Base-by-base conservation (phyloP, 176 grass and related monocot genomes). In the Raddia distichophylla region DNA sequence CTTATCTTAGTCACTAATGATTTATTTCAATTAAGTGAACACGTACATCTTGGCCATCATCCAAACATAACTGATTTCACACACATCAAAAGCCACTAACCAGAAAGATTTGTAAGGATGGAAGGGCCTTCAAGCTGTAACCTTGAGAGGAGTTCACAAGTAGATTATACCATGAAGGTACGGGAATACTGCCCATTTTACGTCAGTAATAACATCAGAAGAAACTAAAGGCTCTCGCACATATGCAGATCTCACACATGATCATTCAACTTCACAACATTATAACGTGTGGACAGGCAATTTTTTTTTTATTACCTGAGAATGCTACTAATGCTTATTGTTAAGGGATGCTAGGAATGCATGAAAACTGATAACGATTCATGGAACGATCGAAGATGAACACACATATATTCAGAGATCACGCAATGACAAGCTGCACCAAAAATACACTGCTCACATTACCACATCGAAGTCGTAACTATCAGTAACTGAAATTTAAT, bases 131-230 rank as follows among this genome's bases (percentile, higher is more conserved):
- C 48, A 63, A 53, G 71, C 60, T 80, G 9, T 63, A 47, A 71
- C 27, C 14, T 34, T 3, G 22, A 13, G 12, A 70, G 18, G 32
- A 74, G 59, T 52, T 12, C 17, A 74, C 42, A 79, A 73, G 8
- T 75, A 84, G 14, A 69, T 46, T 57, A 75, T 64, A 4, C 53
- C 48, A 34, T 89, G 47, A 76, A 70, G 14, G 71, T 89, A 63
- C 20, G 37, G 63, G 76, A 47, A 13, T 53, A 75, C 3, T 85
- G 48, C 47, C 55, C 6, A 37, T 77, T 59, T 67, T 76, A 74
- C 54, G 63, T 75, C 71, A 75, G 69, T 84, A 54, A 44, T 35
- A 15, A 34, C 46, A 15, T 84, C 82, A 62, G n/a, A n/a, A n/a
- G 67, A 84, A 60, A 46, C 53, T 60, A 18, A 34, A 68, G 63